Evolutionary conservation across 768 basidiomycete species (phyloP).

Genomic region (Chalciporus piperatus): DNA sequence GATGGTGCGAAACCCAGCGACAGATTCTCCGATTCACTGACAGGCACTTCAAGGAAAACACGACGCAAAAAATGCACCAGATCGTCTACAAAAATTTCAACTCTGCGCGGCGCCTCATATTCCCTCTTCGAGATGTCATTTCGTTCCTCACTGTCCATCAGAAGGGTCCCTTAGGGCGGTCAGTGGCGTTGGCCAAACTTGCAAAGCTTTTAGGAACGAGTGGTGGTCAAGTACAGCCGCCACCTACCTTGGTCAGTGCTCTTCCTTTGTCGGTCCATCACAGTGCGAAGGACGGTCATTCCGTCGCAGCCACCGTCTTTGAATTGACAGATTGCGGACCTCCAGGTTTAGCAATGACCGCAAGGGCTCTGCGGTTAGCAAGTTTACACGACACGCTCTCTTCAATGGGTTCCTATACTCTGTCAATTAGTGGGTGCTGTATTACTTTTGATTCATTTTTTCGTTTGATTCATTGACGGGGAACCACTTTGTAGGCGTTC

Average conservation of each 20-base stretch:
- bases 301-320: neutral
- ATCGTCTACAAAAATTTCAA: neutral
- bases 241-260: neutral
- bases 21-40: constrained; percentile 19
- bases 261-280: constrained; percentile 3
- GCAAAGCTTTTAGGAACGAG: neutral
- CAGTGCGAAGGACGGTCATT: neutral
- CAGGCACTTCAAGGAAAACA: neutral
- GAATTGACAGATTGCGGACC: neutral
- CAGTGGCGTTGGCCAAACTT: constrained; percentile 1
- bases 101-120: neutral
- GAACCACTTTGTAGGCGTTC: neutral
- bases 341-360: neutral
- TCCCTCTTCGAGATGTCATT: neutral
- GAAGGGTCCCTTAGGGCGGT: neutral
- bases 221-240: neutral
- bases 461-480: neutral
- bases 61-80: constrained; percentile 3
- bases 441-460: neutral
- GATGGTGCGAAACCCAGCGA: constrained; percentile 18
- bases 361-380: neutral
- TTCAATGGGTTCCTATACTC: neutral
- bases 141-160: neutral
- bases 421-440: neutral
- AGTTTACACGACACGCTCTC: neutral